Evolutionary conservation across 345 rosid genomes (phyloP).

Genomic region (Gossypium raimondii): DNA sequence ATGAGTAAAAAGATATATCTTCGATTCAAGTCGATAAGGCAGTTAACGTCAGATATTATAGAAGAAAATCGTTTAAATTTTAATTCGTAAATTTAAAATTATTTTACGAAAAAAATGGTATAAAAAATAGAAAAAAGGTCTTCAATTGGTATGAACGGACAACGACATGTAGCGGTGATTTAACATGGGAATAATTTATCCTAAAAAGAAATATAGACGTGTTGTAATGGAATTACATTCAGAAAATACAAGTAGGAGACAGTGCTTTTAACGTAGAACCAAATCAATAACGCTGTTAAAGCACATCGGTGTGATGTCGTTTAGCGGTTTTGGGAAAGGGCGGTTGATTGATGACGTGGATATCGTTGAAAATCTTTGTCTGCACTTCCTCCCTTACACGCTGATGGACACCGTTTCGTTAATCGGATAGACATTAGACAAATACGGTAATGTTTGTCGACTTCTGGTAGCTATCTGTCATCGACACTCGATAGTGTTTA

Average conservation of each 20-base stretch:
- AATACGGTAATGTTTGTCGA: not conserved
- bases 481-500: not conserved
- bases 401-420: not conserved
- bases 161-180: too few species aligned
- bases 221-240: too few species aligned
- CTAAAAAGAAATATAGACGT: too few species aligned
- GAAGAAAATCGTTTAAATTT: accelerated
- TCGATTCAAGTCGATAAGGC: accelerated
- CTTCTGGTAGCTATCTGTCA: not conserved
- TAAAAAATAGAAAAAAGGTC: too few species aligned
- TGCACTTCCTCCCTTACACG: not conserved
- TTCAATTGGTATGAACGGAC: too few species aligned
- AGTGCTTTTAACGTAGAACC: not conserved
- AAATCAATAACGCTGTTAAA: too few species aligned
- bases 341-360: not conserved
- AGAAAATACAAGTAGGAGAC: not conserved
- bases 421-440: not conserved
- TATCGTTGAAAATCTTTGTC: constrained; percentile 3
- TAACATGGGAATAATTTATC: too few species aligned
- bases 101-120: too few species aligned
- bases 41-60: accelerated
- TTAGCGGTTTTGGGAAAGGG: not conserved
- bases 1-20: accelerated
- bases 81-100: too few species aligned
- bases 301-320: not conserved